Percentiles rank a stretch among this genome's conserved stretches.
phyloP scores from a whole-genome alignment of 2,329 filamentous ascomycete genomes.

The Aspergillus eucalypticola region DNA sequence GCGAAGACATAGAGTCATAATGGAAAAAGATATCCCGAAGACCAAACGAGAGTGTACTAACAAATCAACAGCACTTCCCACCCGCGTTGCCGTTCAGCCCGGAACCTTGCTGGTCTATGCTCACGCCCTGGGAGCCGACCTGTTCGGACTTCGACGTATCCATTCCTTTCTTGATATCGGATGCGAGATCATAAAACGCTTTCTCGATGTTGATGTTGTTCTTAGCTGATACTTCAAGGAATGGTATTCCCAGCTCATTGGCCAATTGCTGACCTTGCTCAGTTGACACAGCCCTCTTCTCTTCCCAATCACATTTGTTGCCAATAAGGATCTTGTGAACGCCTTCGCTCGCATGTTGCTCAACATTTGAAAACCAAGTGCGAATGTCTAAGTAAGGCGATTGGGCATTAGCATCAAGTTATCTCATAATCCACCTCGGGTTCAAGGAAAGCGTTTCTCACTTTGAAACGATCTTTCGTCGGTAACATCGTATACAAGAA shows the following conservation, averaged over 20 bases:
- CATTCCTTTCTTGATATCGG: conserved; percentile 98
- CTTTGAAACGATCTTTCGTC: conserved; percentile 95
- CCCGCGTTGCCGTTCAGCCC: conserved; percentile 52
- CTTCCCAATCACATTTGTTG: conserved; percentile 99
- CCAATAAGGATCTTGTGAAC: conserved; percentile 99
- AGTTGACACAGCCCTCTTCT: conserved; percentile 91
- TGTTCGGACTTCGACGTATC: conserved; percentile 82
- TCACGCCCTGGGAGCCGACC: conserved; percentile 61
- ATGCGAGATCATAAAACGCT: conserved; percentile 92
- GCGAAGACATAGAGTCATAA: not conserved
- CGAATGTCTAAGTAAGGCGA: conserved; percentile 72
- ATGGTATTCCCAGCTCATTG: conserved; percentile 94
- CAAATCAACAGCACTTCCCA: conserved; percentile 73
- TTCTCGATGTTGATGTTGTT: conserved; percentile 99
- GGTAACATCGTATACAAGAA: conserved; percentile 97
- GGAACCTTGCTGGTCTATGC: conserved; percentile 65
- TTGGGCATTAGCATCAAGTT: conserved; percentile 13
- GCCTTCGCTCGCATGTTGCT: conserved; percentile 96
- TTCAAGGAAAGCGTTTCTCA: conserved; percentile 50
- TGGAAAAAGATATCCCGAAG: conserved; percentile 15
- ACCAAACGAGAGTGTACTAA: conserved; percentile 18
- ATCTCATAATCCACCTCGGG: not conserved
- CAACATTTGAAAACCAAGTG: conserved; percentile 99
- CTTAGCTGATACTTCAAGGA: conserved; percentile 98
- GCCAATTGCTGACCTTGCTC: conserved; percentile 92